Base-by-base conservation (phyloP, 345 rosid species). In the Gossypioides kirkii region DNA sequence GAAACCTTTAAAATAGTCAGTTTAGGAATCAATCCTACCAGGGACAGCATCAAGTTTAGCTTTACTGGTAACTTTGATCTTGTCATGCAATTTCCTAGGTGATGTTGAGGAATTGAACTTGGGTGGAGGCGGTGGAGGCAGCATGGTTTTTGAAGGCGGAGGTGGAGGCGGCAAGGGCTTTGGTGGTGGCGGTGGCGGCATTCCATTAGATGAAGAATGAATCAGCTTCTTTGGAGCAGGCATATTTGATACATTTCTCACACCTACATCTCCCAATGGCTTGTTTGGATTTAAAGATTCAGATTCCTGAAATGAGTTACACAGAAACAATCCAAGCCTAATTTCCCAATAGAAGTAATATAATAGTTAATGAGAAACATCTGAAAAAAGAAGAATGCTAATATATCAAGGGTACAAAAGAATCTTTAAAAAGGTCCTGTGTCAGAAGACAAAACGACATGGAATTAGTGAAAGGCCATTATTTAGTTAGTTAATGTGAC, bases 101-200 rank as follows among this genome's bases (percentile, higher is more conserved):
- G 82, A 72, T 12, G 74, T 71, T 32, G 82, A 53, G 6, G 85
- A 69, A 12, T 71, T 77, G 74, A 89, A 83, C 66, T 88, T 85
- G 26, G 91, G 93, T 20, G 86, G 87, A 0, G 86, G 85, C 1
- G 79, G 90, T n/a, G 85, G 90, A 2, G 84, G 86, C 13, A 78
- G 82, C 84, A 83, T 86, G 75, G 78, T 73, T 80, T 78, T 78
- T 73, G 88, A 85, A 45, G 86, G 80, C 10, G 58, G 58, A 73
- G 47, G 38, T 6, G 86, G 85, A n/a, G 83, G 77, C 3, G 83
- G 80, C 61, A 77, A 17, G 66, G 76, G 41, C 71, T 77, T 80
- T 65, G 80, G 78, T 59, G 79, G 79, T 5, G 70, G 79, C 3
- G 70, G 82, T 3, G 82, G 77, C 2, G 73, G 84, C 82, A 85